phyloP scores from a whole-genome alignment of 129 eudicot genomes.

The Artemisia tridentata region DNA sequence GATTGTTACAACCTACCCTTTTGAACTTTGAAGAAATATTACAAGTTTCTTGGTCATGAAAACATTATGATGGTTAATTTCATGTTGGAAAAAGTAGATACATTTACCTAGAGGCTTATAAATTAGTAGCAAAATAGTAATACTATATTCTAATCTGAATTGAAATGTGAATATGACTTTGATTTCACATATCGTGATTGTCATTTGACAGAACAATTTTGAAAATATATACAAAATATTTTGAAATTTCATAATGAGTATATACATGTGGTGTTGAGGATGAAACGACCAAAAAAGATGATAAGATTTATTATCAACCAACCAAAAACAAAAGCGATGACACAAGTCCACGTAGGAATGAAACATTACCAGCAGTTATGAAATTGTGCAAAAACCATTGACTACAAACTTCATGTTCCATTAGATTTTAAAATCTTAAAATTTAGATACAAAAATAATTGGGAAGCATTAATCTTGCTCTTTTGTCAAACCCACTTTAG shows the following conservation, averaged over 20 bases:
- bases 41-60: too few relatives aligned
- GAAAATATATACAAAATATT: neutral
- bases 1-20: too few relatives aligned
- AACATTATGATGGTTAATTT: too few relatives aligned
- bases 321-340: constrained; percentile 29
- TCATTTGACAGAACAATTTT: neutral
- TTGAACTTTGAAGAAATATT: too few relatives aligned
- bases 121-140: neutral
- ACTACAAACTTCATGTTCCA: neutral
- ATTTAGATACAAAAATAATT: too few relatives aligned
- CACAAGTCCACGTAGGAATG: constrained; percentile 38
- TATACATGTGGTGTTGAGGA: constrained; percentile 17
- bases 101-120: too few relatives aligned
- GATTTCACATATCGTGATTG: neutral
- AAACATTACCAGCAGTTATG: constrained; percentile 20
- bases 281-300: constrained; percentile 20
- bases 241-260: neutral
- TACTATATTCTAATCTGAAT: neutral
- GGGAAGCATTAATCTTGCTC: too few relatives aligned
- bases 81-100: too few relatives aligned
- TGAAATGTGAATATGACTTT: neutral
- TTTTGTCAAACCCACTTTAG: too few relatives aligned
- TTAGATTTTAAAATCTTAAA: too few relatives aligned
- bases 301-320: constrained; percentile 37
- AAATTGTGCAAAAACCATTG: neutral